Percentiles rank a stretch among this genome's conserved stretches.
Conservation (phyloP, 306 rosid genomes). For the Quercus bicolor region DNA sequence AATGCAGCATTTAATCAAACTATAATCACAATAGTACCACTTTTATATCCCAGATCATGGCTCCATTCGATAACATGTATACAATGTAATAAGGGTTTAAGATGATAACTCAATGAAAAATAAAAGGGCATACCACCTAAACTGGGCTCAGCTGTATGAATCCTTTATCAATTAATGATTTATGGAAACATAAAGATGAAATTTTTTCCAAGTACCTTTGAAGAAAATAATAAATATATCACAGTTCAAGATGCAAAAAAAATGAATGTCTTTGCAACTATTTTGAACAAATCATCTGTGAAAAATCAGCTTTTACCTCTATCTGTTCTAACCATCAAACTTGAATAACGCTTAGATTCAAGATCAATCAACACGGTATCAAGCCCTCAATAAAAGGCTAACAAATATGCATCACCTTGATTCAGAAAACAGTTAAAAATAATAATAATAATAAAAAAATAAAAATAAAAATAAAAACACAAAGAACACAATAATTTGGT, state of each 20-base stretch:
- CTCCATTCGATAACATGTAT: background rate
- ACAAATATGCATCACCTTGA: too few species aligned
- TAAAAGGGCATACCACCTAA: background rate
- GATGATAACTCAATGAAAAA: background rate
- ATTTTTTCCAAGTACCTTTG: background rate
- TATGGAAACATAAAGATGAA: background rate
- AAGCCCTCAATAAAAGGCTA: too few species aligned
- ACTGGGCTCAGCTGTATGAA: background rate
- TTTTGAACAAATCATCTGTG: background rate
- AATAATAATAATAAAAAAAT: too few species aligned
- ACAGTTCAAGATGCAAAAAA: conserved; percentile 7
- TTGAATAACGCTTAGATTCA: too few species aligned
- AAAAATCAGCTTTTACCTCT: too few species aligned
- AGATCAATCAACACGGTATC: too few species aligned
- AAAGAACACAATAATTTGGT: too few species aligned
- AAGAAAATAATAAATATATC: conserved; percentile 2
- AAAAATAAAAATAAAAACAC: too few species aligned
- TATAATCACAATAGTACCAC: conserved; percentile 1
- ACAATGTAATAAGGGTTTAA: background rate
- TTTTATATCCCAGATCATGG: background rate
- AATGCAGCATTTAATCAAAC: background rate
- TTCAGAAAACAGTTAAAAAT: too few species aligned
- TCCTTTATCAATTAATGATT: background rate
- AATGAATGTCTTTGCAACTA: background rate
- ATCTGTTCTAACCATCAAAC: too few species aligned